Conservation (phyloP, 768 basidiomycete species). For the Tulasnella sp. region DNA sequence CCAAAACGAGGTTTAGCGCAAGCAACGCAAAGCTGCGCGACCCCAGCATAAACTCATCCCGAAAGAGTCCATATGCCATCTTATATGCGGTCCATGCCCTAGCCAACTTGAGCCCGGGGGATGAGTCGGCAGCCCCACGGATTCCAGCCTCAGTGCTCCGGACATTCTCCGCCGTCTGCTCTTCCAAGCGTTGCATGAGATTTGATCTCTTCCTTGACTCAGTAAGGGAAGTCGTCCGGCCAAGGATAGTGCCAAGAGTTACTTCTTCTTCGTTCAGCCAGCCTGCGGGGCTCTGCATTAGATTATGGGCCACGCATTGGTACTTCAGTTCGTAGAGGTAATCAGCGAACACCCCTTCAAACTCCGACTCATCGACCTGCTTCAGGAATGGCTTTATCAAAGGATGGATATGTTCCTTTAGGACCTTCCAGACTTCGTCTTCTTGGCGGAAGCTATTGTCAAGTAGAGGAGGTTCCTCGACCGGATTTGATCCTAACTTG, state of each 20-base stretch:
- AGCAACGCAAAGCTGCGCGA: background rate
- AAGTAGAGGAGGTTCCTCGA: background rate
- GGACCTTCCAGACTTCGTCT: background rate
- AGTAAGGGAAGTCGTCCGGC: constrained; percentile 37
- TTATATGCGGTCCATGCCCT: background rate
- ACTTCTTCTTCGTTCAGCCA: constrained; percentile 60
- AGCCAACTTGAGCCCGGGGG: background rate
- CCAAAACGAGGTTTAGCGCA: background rate
- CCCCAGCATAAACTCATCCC: background rate
- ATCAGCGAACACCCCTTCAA: constrained; percentile 30
- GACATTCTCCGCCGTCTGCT: background rate
- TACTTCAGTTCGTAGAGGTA: constrained; percentile 59
- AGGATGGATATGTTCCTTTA: background rate
- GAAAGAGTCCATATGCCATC: background rate
- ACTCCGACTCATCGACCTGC: background rate
- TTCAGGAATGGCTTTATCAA: background rate
- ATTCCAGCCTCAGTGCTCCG: background rate
- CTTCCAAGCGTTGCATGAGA: background rate
- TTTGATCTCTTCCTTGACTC: background rate
- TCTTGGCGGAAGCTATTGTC: background rate
- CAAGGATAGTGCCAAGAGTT: constrained; percentile 60
- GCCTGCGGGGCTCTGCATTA: constrained; percentile 43
- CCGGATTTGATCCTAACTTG: background rate
- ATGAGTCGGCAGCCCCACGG: background rate
- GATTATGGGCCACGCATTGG: constrained; percentile 53